Conservation (phyloP, 208 protist species). For the Histomonas meleagridis region DNA sequence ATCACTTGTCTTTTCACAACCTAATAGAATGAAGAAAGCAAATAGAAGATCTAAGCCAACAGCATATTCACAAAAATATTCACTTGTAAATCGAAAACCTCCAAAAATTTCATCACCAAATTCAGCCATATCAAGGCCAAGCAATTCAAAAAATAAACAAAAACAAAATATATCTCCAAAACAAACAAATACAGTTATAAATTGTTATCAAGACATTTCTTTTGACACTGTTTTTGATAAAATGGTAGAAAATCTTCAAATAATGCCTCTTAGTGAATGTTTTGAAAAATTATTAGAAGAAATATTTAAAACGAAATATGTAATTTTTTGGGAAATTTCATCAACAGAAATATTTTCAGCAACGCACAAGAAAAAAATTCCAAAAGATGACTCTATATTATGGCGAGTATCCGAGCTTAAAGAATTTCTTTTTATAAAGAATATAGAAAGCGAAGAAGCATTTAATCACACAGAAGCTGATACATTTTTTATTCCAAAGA, state of each 20-base stretch:
- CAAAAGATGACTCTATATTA: background rate
- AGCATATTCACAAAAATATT: no score
- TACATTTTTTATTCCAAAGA: background rate
- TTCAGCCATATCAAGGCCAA: no score
- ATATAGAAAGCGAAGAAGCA: background rate
- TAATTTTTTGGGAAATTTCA: background rate
- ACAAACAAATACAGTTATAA: no score
- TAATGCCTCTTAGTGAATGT: background rate
- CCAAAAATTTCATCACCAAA: no score
- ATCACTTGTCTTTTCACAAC: no score
- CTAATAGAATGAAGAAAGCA: no score
- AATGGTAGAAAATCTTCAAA: background rate
- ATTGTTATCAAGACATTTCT: no score
- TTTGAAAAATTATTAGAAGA: background rate
- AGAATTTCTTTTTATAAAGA: background rate
- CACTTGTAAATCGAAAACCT: no score
- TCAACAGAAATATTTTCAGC: background rate
- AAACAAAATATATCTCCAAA: no score
- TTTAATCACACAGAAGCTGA: background rate
- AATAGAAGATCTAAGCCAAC: no score
- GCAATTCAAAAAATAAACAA: no score
- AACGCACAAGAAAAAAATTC: background rate
- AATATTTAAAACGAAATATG: background rate
- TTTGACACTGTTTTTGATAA: conserved; percentile 26
- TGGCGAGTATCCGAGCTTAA: background rate